Evolutionary conservation across 352 stramenopile species (phyloP).

Genomic region (Phytopythium cucurbitacearum): DNA sequence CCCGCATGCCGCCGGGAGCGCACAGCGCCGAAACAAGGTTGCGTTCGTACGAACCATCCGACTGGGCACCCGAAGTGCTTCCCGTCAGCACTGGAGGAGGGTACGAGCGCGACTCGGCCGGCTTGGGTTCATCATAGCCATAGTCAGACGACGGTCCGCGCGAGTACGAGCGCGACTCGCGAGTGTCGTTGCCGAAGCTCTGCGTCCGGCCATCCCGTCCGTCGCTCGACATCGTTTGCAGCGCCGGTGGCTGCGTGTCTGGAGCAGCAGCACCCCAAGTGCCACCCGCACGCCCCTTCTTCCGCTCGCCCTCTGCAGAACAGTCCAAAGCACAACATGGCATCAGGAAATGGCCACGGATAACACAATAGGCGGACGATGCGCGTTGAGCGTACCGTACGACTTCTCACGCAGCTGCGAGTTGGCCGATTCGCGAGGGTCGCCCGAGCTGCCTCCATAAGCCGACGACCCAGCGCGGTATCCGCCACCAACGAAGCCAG

Average conservation of each 20-base stretch:
- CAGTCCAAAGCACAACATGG: neutral
- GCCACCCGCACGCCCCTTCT: constrained; percentile 80
- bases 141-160: constrained; percentile 42
- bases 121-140: constrained; percentile 45
- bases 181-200: constrained; percentile 35
- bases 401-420: constrained; percentile 72
- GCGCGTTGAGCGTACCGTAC: constrained; percentile 35
- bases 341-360: neutral
- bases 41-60: constrained; percentile 90
- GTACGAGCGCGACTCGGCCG: constrained; percentile 14
- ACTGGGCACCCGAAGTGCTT: constrained; percentile 72
- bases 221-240: constrained; percentile 19
- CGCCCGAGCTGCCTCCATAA: constrained; percentile 25
- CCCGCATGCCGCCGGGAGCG: constrained; percentile 92
- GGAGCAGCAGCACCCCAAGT: constrained; percentile 46
- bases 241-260: constrained; percentile 11
- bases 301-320: constrained; percentile 61
- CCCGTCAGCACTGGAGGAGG: constrained; percentile 25
- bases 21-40: constrained; percentile 92
- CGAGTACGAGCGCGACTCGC: constrained; percentile 31
- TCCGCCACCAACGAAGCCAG: constrained; percentile 33
- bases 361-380: constrained; percentile 1
- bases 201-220: constrained; percentile 37
- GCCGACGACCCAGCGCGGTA: constrained; percentile 40
- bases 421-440: constrained; percentile 58